A percentile compares a stretch with the other conserved stretches of the same genome.
Evolutionary conservation across 768 basidiomycete species (phyloP).

Genomic region (Pleurotus cornucopiae): DNA sequence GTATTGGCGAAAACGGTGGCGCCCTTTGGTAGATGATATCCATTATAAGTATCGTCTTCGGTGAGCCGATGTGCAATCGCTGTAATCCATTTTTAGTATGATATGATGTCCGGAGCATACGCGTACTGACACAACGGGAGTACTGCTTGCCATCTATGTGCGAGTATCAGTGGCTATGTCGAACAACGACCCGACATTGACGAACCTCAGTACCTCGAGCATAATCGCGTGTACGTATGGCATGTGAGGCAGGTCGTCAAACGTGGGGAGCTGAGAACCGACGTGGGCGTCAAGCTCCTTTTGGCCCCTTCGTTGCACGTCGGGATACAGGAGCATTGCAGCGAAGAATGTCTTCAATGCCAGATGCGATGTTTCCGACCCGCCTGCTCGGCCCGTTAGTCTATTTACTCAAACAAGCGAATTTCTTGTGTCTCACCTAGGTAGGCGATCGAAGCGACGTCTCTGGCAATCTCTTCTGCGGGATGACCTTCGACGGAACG

Average conservation of each 20-base stretch:
- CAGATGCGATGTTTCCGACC: no score
- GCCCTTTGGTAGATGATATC: constrained; percentile 19
- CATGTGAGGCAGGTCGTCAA: constrained; percentile 14
- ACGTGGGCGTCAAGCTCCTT: constrained; percentile 23
- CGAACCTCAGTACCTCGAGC: not conserved
- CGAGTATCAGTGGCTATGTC: not conserved
- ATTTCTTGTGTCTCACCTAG: no score
- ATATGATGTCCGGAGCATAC: not conserved
- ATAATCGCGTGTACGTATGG: not conserved
- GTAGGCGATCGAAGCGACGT: no score
- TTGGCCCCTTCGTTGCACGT: constrained; percentile 22
- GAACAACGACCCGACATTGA: not conserved
- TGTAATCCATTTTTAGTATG: not conserved
- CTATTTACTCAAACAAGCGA: no score
- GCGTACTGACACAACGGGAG: not conserved
- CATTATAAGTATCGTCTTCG: constrained; percentile 19
- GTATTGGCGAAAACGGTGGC: constrained; percentile 16
- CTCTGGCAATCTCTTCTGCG: no score
- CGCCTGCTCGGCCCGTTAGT: no score
- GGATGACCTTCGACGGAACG: no score
- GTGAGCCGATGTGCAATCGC: constrained; percentile 15
- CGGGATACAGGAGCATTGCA: constrained; percentile 23
- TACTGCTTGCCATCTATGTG: not conserved
- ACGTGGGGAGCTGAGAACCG: constrained; percentile 18
- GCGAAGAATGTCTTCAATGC: constrained; percentile 17